Evolutionary conservation across 202 grass and related monocot species (phyloP).

Genomic region (Carex arenaria): DNA sequence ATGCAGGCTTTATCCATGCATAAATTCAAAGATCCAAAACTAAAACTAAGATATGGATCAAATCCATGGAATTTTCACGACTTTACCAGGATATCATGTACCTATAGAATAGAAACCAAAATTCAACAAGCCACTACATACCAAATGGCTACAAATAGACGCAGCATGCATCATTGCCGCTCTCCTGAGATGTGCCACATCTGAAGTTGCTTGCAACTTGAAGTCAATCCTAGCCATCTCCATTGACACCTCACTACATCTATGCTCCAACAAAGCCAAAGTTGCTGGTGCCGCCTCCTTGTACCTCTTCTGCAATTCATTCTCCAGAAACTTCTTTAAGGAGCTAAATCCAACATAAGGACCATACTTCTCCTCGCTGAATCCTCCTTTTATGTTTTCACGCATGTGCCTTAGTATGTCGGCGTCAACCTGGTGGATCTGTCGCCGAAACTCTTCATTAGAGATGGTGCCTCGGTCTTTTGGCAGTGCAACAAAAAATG

Average conservation of each 20-base stretch:
- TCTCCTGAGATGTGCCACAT: conserved; percentile 76
- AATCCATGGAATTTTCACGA: not conserved
- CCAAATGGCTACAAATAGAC: conserved; percentile 88
- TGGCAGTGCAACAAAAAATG: conserved; percentile 88
- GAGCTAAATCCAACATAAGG: conserved; percentile 62
- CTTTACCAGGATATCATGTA: not conserved
- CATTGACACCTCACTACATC: conserved; percentile 77
- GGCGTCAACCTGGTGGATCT: conserved; percentile 81
- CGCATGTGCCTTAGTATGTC: conserved; percentile 68
- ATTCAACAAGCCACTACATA: conserved; percentile 24
- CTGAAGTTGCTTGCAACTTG: conserved; percentile 83
- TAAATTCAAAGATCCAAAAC: not conserved
- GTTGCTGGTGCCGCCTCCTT: conserved; percentile 92
- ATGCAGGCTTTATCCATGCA: conserved; percentile 16
- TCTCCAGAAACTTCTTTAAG: conserved; percentile 78
- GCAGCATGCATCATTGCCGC: conserved; percentile 87
- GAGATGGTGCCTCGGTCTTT: conserved; percentile 85
- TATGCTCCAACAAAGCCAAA: conserved; percentile 78
- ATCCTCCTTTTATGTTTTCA: conserved; percentile 76
- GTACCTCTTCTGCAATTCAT: conserved; percentile 89
- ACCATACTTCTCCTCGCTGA: conserved; percentile 91
- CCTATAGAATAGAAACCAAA: not conserved
- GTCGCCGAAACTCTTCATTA: conserved; percentile 84
- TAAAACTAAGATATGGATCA: not conserved
- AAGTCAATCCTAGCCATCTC: conserved; percentile 60